Base-by-base conservation (phyloP, 352 stramenopile genomes). In the Plasmopara viticola region DNA sequence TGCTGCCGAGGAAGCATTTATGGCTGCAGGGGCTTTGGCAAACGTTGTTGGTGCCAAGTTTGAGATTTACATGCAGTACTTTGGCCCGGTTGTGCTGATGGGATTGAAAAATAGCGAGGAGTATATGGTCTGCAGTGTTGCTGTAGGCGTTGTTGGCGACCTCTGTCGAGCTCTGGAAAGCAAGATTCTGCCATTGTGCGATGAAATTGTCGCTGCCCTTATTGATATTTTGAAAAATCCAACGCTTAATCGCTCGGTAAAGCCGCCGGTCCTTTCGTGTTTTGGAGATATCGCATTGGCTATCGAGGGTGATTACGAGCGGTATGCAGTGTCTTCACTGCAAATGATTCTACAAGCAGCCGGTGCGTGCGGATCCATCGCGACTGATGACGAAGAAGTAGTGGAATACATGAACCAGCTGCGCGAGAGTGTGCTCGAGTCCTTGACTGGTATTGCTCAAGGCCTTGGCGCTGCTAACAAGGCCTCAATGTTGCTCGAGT, bases 351-450 rank as follows among this genome's bases (percentile, higher is more conserved):
- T 90, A 31, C 83, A 95, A 56, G 84, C 84, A 5, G 90, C 94
- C 10, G 84, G 86, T 28, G 74, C 84, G n/a, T 96, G 89, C 29
- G 72, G 78, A 28, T 74, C 78, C 12, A 91, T 95, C 44, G 68
- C 84, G 17, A 89, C 87, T 6, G 90, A 98, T 51, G 95, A 99
- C 60, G 96, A 99, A 55, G 96, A 99, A 47, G 81, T 98, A n/a
- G 88, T 98, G 58, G 93, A 98, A 39, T 98, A 98, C 68, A 95
- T 99, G 65, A 98, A 98, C 72, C 76, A 87, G 48, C 77, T 99
- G 9, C 83, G 95, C 44, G 90, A 98, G 61, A 90, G 85, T 56
- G 95, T 99, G 38, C 68, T 99, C 29, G 96, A 99, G 64, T 95
- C 94, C 13, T 96, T 98, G 49, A 98, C 92, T 29, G 95, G 95